Base-by-base conservation (phyloP, 257 asterid species). In the Verbascum thapsus region DNA sequence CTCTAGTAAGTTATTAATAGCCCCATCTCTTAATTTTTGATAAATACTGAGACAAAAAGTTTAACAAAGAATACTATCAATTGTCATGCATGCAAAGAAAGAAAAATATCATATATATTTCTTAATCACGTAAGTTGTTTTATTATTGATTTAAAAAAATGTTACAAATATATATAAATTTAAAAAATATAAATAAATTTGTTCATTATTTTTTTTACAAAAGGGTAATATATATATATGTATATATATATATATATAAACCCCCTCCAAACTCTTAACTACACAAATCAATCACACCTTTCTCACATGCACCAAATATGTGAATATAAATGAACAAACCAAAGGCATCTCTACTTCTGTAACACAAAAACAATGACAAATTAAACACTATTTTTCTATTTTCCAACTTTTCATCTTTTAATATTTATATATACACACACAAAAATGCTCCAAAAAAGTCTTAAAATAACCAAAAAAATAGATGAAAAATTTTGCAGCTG, bases 281-380 rank as follows among this genome's bases (percentile, higher is more conserved):
- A 51, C n/a, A 72, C 77, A 26, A 26, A 58, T 50, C 11, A 64
- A 23, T 20, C 65, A 53, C 35, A 50, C 55, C 54, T 58, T 55
- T 50, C 67, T 68, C 77, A 67, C 63, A n/a, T n/a, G n/a, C n/a
- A 71, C 74, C 35, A 67, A 67, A 67, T 16, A 66, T 55, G 77
- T 71, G 74, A 76, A 71, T 76, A 72, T 76, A 76, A 72, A 63
- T 62, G 68, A 63, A 58, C 71, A 71, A 66, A 62, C 77, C 74
- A 76, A 62, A 63, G 53, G 66, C 72, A 75, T 66, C 71, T 62
- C 18, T 62, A 39, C 45, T 19, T 52, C 58, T 48, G 48, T 55
- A 57, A 56, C 61, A 51, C 49, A 10, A 13, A 34, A n/a, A 68
- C 39, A 15, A 37, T 8, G 35, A 57, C 49, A 55, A 39, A n/a